phyloP scores from a whole-genome alignment of 768 basidiomycete genomes.

The Candolleomyces efflorescens region DNA sequence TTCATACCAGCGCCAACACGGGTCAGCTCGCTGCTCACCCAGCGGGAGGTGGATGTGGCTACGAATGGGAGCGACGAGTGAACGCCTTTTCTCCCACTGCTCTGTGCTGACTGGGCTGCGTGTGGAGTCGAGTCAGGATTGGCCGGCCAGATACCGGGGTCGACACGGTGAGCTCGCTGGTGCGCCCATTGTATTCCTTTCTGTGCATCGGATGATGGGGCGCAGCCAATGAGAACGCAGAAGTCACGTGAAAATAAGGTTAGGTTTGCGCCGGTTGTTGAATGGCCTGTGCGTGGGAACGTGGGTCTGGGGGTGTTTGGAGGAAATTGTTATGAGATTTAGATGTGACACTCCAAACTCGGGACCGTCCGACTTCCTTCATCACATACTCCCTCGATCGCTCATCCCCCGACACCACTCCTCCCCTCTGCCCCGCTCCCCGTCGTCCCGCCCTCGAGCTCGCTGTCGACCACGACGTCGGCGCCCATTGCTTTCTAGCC shows the following conservation, averaged over 20 bases:
- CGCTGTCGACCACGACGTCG: slow-evolving; percentile 10
- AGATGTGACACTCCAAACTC: slow-evolving; percentile 41
- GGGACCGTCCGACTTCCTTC: slow-evolving; percentile 44
- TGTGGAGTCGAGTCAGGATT: too few relatives aligned
- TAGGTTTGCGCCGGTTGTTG: slow-evolving; percentile 28
- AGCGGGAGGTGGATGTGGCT: too few relatives aligned
- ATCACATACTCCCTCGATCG: slow-evolving; percentile 48
- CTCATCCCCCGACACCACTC: slow-evolving; percentile 28
- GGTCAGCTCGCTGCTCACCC: too few relatives aligned
- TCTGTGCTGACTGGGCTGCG: too few relatives aligned
- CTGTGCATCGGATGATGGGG: background rate
- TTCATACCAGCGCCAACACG: background rate
- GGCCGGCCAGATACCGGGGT: background rate
- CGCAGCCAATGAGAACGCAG: slow-evolving; percentile 9
- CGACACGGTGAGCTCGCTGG: background rate
- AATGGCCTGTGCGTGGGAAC: slow-evolving; percentile 48
- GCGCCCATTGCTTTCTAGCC: slow-evolving; percentile 11
- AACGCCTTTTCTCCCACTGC: too few relatives aligned
- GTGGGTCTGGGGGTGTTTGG: slow-evolving; percentile 19
- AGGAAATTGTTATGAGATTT: slow-evolving; percentile 38
- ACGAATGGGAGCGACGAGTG: too few relatives aligned
- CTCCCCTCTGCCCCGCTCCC: slow-evolving; percentile 21
- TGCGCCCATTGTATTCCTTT: background rate
- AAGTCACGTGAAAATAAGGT: slow-evolving; percentile 34
- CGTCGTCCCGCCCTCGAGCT: slow-evolving; percentile 18